Percentiles rank a stretch among this genome's conserved stretches.
Conservation (phyloP, 352 stramenopile species). For the Phytophthora hybrid region DNA sequence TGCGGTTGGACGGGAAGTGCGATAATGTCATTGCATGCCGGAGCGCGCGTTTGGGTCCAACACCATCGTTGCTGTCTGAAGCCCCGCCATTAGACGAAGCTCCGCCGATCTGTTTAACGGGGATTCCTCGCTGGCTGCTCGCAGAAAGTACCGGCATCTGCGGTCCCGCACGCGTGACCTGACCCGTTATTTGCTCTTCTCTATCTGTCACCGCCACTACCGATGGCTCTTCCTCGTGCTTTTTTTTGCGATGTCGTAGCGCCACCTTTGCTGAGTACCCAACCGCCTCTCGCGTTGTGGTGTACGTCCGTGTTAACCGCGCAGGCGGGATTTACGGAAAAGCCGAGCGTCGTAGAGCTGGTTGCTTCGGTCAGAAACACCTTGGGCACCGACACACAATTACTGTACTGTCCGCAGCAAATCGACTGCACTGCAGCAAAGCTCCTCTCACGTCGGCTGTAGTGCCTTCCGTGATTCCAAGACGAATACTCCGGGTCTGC, state of each 20-base stretch:
- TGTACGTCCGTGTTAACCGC: slow-evolving; percentile 17
- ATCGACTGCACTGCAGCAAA: slow-evolving; percentile 1
- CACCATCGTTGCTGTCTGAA: slow-evolving; percentile 26
- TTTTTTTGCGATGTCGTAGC: slow-evolving; percentile 51
- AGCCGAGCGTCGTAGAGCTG: slow-evolving; percentile 1
- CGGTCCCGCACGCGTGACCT: slow-evolving; percentile 27
- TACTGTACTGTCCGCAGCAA: slow-evolving; percentile 11
- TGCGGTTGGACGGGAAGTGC: slow-evolving; percentile 54
- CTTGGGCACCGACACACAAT: slow-evolving; percentile 15
- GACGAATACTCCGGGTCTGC: slow-evolving; percentile 23
- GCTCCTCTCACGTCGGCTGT: background rate
- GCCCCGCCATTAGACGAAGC: slow-evolving; percentile 4
- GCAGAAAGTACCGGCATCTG: slow-evolving; percentile 45
- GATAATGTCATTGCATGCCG: slow-evolving; percentile 46
- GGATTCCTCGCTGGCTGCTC: slow-evolving; percentile 43
- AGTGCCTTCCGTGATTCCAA: slow-evolving; percentile 19
- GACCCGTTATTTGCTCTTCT: slow-evolving; percentile 37
- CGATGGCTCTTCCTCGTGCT: slow-evolving; percentile 48
- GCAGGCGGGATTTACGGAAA: slow-evolving; percentile 1
- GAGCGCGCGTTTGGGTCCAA: slow-evolving; percentile 42
- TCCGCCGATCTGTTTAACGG: slow-evolving; percentile 33
- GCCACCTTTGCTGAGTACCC: slow-evolving; percentile 45
- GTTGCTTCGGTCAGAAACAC: slow-evolving; percentile 12
- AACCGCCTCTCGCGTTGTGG: slow-evolving; percentile 11
- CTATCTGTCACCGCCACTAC: slow-evolving; percentile 39